Evolutionary conservation across 2,329 filamentous ascomycete species (phyloP).

Genomic region (Stromatinia cepivora): DNA sequence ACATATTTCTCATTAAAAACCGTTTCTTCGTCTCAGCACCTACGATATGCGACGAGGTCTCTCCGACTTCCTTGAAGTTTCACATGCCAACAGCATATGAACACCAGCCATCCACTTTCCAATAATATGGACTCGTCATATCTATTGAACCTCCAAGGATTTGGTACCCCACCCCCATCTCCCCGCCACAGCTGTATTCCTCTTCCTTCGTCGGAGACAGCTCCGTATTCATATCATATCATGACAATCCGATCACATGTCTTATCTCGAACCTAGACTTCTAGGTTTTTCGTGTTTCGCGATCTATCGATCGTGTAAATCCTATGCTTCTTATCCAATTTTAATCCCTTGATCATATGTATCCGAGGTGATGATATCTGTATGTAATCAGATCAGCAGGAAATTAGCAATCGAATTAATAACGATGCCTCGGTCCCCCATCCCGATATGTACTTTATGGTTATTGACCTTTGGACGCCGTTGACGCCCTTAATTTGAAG

Average conservation of each 20-base stretch:
- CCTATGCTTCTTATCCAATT: background rate
- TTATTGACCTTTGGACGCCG: slow-evolving; percentile 3
- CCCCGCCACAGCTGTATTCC: background rate
- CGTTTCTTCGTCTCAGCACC: background rate
- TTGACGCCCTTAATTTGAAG: slow-evolving; percentile 11
- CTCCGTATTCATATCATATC: background rate
- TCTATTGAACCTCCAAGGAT: background rate
- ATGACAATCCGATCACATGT: background rate
- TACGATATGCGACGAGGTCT: background rate
- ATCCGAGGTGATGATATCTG: background rate
- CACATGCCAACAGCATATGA: slow-evolving; percentile 11
- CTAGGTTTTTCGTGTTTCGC: background rate
- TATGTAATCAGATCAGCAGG: background rate
- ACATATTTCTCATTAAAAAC: background rate
- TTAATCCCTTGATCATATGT: background rate
- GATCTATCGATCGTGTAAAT: slow-evolving; percentile 6
- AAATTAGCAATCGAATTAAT: background rate
- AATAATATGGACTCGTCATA: background rate
- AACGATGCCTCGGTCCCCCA: background rate
- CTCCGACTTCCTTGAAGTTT: background rate
- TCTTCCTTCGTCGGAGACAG: background rate
- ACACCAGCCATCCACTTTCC: slow-evolving; percentile 4
- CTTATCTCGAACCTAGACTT: background rate
- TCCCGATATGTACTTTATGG: background rate
- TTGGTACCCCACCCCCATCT: slow-evolving; percentile 7